phyloP scores from a whole-genome alignment of 164 flowering plant species.

The Dillenia turbinata region DNA sequence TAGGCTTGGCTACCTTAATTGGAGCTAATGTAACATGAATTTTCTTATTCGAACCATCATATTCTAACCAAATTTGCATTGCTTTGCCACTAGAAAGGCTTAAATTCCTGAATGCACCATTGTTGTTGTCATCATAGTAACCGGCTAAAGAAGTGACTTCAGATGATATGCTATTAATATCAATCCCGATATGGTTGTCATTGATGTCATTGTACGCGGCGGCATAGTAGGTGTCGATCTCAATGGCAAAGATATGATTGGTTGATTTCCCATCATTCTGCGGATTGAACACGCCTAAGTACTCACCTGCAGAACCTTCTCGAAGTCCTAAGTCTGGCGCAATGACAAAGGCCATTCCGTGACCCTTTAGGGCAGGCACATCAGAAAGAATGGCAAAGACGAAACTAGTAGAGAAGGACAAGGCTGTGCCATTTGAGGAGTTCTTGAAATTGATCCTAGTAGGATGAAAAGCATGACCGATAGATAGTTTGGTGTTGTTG shows the following conservation, averaged over 20 bases:
- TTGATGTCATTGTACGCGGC: conserved; percentile 17
- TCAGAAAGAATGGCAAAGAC: conserved; percentile 14
- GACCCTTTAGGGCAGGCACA: conserved; percentile 9
- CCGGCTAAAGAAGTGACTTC: conserved; percentile 14
- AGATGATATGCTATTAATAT: conserved; percentile 23
- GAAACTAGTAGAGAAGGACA: conserved; percentile 24
- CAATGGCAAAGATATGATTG: conserved; percentile 20
- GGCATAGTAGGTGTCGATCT: conserved; percentile 13
- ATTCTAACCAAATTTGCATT: conserved; percentile 28
- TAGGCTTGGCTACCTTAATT: background rate
- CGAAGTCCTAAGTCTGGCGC: conserved; percentile 12
- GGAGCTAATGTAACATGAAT: conserved; percentile 21
- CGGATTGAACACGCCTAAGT: conserved; percentile 23
- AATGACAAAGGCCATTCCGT: conserved; percentile 25
- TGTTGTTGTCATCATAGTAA: conserved; percentile 1
- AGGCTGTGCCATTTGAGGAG: background rate
- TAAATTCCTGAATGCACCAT: background rate
- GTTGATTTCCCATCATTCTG: conserved; percentile 9
- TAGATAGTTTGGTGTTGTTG: too few species aligned
- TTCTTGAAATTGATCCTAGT: conserved; percentile 15
- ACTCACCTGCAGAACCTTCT: conserved; percentile 9
- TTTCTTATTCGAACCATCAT: conserved; percentile 8
- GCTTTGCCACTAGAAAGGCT: conserved; percentile 11
- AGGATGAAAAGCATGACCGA: conserved; percentile 22
- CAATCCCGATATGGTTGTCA: conserved; percentile 26